A percentile compares a stretch with the other conserved stretches of the same genome.
phyloP scores from a whole-genome alignment of 306 rosid genomes.

The Pyrus betulifolia region DNA sequence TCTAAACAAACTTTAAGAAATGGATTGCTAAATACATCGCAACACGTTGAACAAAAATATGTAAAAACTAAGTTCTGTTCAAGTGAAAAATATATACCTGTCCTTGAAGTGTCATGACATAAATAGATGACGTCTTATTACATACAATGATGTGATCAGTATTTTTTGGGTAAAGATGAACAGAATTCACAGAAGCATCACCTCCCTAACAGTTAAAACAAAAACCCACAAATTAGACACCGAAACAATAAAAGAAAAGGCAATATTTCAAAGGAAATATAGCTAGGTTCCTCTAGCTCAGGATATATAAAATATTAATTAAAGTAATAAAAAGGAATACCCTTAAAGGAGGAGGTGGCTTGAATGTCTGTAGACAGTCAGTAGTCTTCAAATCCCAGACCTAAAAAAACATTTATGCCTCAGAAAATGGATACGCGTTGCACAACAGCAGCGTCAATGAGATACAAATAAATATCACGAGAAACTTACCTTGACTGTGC shows the following conservation, averaged over 20 bases:
- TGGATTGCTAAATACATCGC: no score
- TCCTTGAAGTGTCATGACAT: slow-evolving; percentile 98
- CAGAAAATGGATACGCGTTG: neutral
- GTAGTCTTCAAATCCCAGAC: slow-evolving; percentile 92
- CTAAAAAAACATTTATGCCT: slow-evolving; percentile 30
- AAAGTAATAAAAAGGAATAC: slow-evolving; percentile 15
- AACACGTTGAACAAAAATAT: neutral
- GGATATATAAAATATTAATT: neutral
- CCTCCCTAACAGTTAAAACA: slow-evolving; percentile 60
- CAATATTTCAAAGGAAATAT: neutral
- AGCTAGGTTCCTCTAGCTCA: slow-evolving; percentile 3
- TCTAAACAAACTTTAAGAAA: neutral
- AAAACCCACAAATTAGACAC: slow-evolving; percentile 24
- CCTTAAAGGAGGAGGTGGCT: slow-evolving; percentile 99
- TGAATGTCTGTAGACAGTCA: slow-evolving; percentile 87
- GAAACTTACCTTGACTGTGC: slow-evolving; percentile 76
- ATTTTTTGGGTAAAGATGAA: slow-evolving; percentile 85
- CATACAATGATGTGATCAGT: slow-evolving; percentile 82
- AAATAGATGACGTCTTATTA: slow-evolving; percentile 91
- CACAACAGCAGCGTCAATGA: neutral
- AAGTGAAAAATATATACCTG: slow-evolving; percentile 48
- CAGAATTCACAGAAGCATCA: slow-evolving; percentile 96
- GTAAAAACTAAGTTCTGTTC: neutral
- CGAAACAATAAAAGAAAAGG: neutral
- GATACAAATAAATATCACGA: neutral